Percentiles rank a stretch among this genome's conserved stretches.
phyloP scores from a whole-genome alignment of 169 alveolate species.

The Sarcocystis neurona region DNA sequence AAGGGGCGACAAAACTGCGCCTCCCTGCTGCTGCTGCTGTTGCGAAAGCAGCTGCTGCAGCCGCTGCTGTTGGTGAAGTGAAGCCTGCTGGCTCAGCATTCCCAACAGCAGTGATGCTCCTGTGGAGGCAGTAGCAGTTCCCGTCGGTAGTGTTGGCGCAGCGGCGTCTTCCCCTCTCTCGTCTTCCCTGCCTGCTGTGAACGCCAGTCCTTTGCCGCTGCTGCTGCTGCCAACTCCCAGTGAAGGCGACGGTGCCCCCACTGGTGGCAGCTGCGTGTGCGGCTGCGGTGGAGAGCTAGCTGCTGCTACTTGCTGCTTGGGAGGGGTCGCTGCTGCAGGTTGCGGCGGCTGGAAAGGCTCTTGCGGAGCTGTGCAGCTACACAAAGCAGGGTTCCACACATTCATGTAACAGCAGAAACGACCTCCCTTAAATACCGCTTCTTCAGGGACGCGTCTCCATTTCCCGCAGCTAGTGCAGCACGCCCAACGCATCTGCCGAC shows the following conservation, averaged over 20 bases:
- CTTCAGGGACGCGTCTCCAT: constrained; percentile 55
- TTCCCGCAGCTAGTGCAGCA: constrained; percentile 58
- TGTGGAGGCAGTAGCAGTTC: constrained; percentile 35
- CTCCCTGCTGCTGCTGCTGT: constrained; percentile 58
- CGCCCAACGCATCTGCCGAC: constrained; percentile 18
- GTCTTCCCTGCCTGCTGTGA: constrained; percentile 40
- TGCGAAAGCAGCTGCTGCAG: constrained; percentile 51
- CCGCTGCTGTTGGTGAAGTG: constrained; percentile 58
- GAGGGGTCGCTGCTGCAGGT: constrained; percentile 45
- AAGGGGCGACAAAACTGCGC: constrained; percentile 14
- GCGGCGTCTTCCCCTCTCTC: constrained; percentile 25
- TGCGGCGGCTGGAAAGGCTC: constrained; percentile 63
- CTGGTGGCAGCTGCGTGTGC: constrained; percentile 36
- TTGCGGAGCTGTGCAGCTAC: constrained; percentile 58
- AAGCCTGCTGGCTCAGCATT: constrained; percentile 40
- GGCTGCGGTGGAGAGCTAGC: constrained; percentile 40
- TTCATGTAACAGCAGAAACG: constrained; percentile 53
- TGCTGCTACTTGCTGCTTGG: constrained; percentile 35
- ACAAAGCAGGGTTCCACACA: constrained; percentile 48
- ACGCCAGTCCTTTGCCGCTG: background rate
- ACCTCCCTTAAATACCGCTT: constrained; percentile 31
- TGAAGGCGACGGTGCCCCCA: background rate
- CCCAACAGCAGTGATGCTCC: constrained; percentile 41
- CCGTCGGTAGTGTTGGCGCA: constrained; percentile 42
- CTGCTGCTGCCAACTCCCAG: background rate